Evolutionary conservation across 148 eudicot genomes (phyloP), one percentile per base, ranked within the genome.

Genomic region (Heliosperma pusillum): DNA sequence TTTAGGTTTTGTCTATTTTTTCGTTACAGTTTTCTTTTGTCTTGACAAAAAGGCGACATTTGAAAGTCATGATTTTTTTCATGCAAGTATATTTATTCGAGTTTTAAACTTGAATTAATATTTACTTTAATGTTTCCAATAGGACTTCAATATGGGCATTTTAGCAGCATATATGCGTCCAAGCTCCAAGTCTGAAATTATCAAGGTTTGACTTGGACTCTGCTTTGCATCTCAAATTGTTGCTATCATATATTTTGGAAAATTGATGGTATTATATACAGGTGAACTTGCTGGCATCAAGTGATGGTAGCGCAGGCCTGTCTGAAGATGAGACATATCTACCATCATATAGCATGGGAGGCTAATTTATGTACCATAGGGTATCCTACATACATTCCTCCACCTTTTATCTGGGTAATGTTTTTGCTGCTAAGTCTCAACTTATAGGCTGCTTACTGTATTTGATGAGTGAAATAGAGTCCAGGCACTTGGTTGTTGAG

Each of bases 61-160:
- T 24, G 9, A 30, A 0, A 4, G 24, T 61, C 9, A 15, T 61
- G 65, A 24, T 61, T 69, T 61, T 36, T 24, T 44, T 33, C 60
- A 17, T n/a, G 13, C 40, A 24, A 61, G 3, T 15, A 61, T 30
- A 25, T 61, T 61, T 24, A 45, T 33, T 29, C 40, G 56, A 40
- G 22, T 63, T 30, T 64, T 55, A 16, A 16, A 52, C 30, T 56
- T 45, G 2, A 61, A 29, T 74, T 52, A 42, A 13, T 44, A 4
- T 78, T n/a, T 66, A 29, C 78, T 69, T 27, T 69, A 1, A 4
- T 60, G 8, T 33, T 71, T 16, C 11, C 70, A 76, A 65, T 86
- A 91, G 97, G 87, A 85, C 69, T 91, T 91, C 75, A 83, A 85
- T 76, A 82, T 91, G 93, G 80, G 88, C 27, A 60, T 91, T 74